A percentile compares a stretch with the other conserved stretches of the same genome.
phyloP scores from a whole-genome alignment of 805 yeast species.

The Lipomyces yamadae region DNA sequence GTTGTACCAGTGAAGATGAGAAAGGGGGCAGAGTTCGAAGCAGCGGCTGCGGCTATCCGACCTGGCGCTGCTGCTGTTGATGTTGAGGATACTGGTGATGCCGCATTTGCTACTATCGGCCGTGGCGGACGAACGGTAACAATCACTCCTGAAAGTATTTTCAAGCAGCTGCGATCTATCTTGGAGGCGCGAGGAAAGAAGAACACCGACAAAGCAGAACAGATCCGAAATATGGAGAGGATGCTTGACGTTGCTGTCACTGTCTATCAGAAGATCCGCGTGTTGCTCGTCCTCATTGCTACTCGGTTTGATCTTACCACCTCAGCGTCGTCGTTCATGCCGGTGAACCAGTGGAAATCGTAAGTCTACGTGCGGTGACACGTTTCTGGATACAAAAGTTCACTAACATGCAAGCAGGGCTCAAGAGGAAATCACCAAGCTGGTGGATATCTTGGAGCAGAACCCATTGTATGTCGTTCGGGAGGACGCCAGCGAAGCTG shows the following conservation, averaged over 20 bases:
- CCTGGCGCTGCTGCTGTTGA: constrained; percentile 46
- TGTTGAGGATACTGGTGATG: constrained; percentile 47
- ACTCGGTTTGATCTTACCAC: constrained; percentile 78
- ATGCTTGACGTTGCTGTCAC: constrained; percentile 55
- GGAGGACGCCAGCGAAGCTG: constrained; percentile 84
- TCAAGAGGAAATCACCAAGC: constrained; percentile 56
- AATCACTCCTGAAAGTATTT: constrained; percentile 57
- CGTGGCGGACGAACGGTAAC: constrained; percentile 47
- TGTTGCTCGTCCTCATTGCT: constrained; percentile 81
- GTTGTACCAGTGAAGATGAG: constrained; percentile 32
- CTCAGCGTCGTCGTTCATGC: constrained; percentile 69
- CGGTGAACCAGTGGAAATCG: constrained; percentile 77
- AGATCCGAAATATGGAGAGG: constrained; percentile 70
- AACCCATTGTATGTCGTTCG: constrained; percentile 68
- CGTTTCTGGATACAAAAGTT: not conserved
- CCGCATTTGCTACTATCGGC: constrained; percentile 49
- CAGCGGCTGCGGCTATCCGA: constrained; percentile 43
- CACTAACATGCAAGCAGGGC: constrained; percentile 18
- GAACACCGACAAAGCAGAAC: constrained; percentile 82
- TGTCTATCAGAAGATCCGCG: constrained; percentile 77
- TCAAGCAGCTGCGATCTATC: constrained; percentile 72
- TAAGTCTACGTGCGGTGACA: constrained; percentile 49
- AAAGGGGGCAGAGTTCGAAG: constrained; percentile 41
- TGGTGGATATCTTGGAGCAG: constrained; percentile 72
- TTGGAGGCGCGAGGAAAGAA: constrained; percentile 94